Conservation (phyloP, 2,329 filamentous ascomycete genomes). For the Plectosphaerella plurivora region DNA sequence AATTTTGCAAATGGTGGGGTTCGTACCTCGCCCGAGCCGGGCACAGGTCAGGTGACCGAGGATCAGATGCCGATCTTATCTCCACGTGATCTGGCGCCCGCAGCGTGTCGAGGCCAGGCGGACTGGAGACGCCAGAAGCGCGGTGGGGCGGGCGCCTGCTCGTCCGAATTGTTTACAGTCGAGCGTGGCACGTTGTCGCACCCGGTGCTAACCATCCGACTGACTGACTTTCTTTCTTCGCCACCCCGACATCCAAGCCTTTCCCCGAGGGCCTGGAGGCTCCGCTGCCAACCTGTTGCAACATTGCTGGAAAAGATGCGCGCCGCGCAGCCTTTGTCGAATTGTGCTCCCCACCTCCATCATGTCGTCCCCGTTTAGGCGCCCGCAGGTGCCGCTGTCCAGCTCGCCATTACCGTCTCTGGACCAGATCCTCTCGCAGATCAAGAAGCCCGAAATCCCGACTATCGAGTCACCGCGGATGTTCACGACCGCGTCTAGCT, state of each 20-base stretch:
- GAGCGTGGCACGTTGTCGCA: background rate
- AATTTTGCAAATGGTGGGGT: slow-evolving; percentile 6
- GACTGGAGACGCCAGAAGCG: background rate
- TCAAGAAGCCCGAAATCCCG: background rate
- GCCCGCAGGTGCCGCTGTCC: slow-evolving; percentile 21
- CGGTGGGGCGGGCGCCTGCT: background rate
- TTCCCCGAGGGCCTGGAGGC: background rate
- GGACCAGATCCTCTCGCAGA: slow-evolving; percentile 39
- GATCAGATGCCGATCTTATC: background rate
- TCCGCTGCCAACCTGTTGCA: slow-evolving; percentile 21
- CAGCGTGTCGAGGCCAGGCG: background rate
- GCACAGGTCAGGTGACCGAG: slow-evolving; percentile 2
- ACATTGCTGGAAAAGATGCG: slow-evolving; percentile 33
- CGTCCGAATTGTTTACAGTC: background rate
- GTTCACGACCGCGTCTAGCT: slow-evolving; percentile 1
- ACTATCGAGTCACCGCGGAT: background rate
- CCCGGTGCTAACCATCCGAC: background rate
- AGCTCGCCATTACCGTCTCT: slow-evolving; percentile 46
- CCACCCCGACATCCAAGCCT: background rate
- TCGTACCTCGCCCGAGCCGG: slow-evolving; percentile 1
- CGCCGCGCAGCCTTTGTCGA: slow-evolving; percentile 38
- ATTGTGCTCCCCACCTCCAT: slow-evolving; percentile 19
- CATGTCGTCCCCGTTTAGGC: slow-evolving; percentile 26
- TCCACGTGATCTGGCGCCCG: slow-evolving; percentile 1
- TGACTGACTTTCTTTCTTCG: no score